Base-by-base conservation (phyloP, 208 protist species). In the Crithidia brevicula region DNA sequence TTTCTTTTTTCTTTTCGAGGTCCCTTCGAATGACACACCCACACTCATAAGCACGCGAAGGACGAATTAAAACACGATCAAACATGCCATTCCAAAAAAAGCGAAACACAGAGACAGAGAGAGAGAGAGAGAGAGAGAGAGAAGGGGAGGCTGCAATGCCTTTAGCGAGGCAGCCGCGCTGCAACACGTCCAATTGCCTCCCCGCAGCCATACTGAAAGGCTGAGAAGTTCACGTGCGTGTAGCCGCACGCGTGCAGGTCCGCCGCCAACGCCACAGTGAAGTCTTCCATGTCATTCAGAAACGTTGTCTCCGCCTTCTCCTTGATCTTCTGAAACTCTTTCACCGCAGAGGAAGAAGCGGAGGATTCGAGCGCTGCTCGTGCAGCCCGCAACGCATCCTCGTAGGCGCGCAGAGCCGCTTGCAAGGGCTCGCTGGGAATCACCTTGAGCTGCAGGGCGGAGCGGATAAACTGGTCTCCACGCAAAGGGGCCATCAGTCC, bases 201-300 rank as follows among this genome's bases (percentile, higher is more conserved):
- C 10, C 67, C 66, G 34, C 71, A 76, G 15, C 52, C 71, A 56
- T 81, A 83, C 43, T 65, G 68, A 43, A 82, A 84, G 9, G 69
- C 52, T 16, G 78, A 75, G 58, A 84, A 80, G 60, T 84, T 75
- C 18, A 84, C 18, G 38, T 75, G 71, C 27, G 57, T 30, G 66
- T 81, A 76, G 20, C 76, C 76, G 16, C 4, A 16, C 13, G 43
- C 47, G 46, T 69, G 33, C 16, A 83, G 52, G 18, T 47, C 33
- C 15, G 56, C 34, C 13, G 65, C 72, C 47, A 83, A 13, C 16
- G 4, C 45, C 46, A 78, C 38, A 4, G 77, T 82, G 38, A 75
- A 36, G 50, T 66, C 57, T 45, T 64, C 72, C 71, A 78, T 77
- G 10, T 28, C 31, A 10, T 16, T n/a, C 42, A 59, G 51, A 61